These are phyloP conservation scores for Drechslera avenae DNA, from an alignment of 2,329 filamentous ascomycete genomes.

Conservation along the genomic window DNA sequence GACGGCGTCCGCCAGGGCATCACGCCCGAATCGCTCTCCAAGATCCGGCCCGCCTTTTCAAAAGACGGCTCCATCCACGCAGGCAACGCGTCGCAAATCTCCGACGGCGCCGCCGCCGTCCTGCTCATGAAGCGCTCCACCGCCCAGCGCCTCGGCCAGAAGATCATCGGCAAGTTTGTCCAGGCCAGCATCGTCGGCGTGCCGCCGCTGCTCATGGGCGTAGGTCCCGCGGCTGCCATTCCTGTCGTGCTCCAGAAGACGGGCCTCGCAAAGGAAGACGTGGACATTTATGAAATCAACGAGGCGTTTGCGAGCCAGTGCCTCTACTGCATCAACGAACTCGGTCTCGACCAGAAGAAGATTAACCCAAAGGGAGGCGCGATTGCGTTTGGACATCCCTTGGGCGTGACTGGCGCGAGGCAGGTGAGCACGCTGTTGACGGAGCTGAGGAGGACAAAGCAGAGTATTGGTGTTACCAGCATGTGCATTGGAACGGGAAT, in stretches of 20 bases:
- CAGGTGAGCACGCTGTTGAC: conserved; percentile 92
- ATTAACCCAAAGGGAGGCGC: conserved; percentile 97
- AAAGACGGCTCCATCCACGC: conserved; percentile 94
- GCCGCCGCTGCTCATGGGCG: conserved; percentile 90
- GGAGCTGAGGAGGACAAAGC: conserved; percentile 80
- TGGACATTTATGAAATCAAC: conserved; percentile 99
- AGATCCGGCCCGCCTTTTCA: conserved; percentile 88
- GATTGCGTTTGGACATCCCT: conserved; percentile 93
- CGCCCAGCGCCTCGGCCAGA: conserved; percentile 84
- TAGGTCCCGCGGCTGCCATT: conserved; percentile 95
- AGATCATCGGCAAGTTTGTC: conserved; percentile 91
- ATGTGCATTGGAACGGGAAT: conserved; percentile 97
- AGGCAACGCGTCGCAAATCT: conserved; percentile 94
- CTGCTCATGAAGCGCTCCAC: conserved; percentile 94
- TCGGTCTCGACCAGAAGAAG: conserved; percentile 81
- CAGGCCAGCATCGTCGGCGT: conserved; percentile 85
- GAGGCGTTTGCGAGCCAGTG: conserved; percentile 97
- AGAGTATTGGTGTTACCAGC: conserved; percentile 88
- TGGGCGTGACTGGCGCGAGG: conserved; percentile 91
- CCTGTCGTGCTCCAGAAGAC: conserved; percentile 88
- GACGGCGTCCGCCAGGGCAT: conserved; percentile 87
- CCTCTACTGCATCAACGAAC: conserved; percentile 88
- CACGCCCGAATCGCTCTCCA: conserved; percentile 84
- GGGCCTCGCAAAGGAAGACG: conserved; percentile 79
- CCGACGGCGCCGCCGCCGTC: conserved; percentile 90